Conservation (phyloP, 805 yeast species). For the Brettanomyces sp. region DNA sequence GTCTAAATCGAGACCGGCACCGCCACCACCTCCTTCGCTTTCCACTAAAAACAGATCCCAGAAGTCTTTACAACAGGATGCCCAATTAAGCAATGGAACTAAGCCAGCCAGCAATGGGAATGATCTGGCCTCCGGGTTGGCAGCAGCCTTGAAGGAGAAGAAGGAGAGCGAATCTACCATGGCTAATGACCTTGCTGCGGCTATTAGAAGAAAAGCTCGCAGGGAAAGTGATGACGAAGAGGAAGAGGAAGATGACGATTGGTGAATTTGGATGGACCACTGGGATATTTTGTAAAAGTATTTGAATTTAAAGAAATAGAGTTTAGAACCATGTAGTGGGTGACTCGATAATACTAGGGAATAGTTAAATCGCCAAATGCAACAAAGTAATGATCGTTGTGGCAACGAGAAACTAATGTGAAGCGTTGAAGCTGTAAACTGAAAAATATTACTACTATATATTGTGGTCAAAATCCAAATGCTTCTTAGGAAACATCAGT, state of each 20-base stretch:
- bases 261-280: neutral
- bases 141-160: conserved; percentile 59
- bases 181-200: conserved; percentile 86
- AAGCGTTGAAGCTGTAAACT: no score
- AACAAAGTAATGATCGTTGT: no score
- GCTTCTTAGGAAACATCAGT: no score
- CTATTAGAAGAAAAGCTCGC: conserved; percentile 67
- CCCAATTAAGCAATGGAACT: neutral
- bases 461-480: no score
- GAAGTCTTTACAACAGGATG: neutral
- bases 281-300: neutral
- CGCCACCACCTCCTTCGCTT: conserved; percentile 32
- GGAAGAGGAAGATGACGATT: conserved; percentile 54
- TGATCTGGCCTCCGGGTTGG: conserved; percentile 39
- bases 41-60: conserved; percentile 16
- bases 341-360: no score
- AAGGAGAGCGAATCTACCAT: conserved; percentile 49
- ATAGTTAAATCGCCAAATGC: no score
- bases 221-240: conserved; percentile 67
- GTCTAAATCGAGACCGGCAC: conserved; percentile 9
- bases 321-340: no score
- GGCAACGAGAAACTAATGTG: no score
- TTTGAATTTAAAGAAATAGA: neutral
- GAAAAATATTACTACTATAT: no score
- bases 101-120: conserved; percentile 9